phyloP scores from a whole-genome alignment of 108 stramenopile species.

The Stephanodiscus minutulus region DNA sequence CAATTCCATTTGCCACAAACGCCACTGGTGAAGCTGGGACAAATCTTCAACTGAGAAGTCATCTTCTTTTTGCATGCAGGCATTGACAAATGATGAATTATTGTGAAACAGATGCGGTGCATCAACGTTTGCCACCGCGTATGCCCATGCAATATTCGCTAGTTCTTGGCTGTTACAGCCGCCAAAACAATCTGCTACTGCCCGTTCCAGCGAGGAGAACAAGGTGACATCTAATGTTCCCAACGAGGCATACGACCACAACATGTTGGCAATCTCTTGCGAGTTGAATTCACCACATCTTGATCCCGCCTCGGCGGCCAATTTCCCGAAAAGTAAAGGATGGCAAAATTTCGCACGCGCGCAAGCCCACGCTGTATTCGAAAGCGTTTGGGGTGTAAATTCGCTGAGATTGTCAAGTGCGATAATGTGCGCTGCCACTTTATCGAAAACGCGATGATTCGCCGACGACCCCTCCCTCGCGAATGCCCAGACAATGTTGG shows the following conservation, averaged over 20 bases:
- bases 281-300: constrained; percentile 16
- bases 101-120: constrained; percentile 13
- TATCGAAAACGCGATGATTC: constrained; percentile 9
- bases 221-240: neutral
- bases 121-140: constrained; percentile 26
- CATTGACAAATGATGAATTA: constrained; percentile 13
- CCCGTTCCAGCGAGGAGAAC: neutral
- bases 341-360: constrained; percentile 5
- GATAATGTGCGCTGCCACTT: constrained; percentile 13
- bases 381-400: constrained; percentile 1
- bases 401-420: neutral
- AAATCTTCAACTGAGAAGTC: constrained; percentile 24
- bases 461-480: neutral
- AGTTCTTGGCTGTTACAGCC: constrained; percentile 27
- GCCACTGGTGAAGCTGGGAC: constrained; percentile 3
- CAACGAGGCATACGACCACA: constrained; percentile 28
- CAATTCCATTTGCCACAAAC: constrained; percentile 5
- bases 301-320: neutral
- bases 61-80: constrained; percentile 2
- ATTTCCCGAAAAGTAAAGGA: constrained; percentile 10
- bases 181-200: constrained; percentile 8
- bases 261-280: constrained; percentile 33
- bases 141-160: constrained; percentile 37
- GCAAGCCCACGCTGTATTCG: constrained; percentile 13
- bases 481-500: constrained; percentile 20